phyloP scores from a whole-genome alignment of 106 monocot species.

The Dioscorea dumetorum region DNA sequence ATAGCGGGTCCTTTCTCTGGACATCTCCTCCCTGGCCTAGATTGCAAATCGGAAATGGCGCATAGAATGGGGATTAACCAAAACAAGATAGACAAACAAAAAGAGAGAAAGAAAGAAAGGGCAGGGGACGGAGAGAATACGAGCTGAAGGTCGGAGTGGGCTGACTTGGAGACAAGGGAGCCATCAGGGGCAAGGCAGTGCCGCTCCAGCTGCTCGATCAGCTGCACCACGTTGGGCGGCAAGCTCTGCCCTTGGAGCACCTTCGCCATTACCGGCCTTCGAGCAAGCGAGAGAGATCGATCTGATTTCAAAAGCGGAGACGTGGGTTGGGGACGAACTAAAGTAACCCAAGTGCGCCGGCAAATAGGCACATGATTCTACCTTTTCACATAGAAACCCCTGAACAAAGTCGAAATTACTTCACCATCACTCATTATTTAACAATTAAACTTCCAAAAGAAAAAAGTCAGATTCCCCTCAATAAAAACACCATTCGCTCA shows the following conservation, averaged over 20 bases:
- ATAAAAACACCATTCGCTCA: no score
- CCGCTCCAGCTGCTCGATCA: conserved; percentile 89
- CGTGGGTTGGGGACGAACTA: not conserved
- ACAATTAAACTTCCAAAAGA: no score
- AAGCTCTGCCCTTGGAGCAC: conserved; percentile 32
- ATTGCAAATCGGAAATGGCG: not conserved
- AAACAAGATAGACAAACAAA: not conserved
- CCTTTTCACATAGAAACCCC: no score
- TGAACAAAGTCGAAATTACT: no score
- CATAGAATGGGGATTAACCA: not conserved
- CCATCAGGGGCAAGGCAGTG: conserved; percentile 88
- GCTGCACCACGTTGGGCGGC: conserved; percentile 58
- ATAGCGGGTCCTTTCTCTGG: conserved; percentile 61
- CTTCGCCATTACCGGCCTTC: conserved; percentile 45
- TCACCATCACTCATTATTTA: no score
- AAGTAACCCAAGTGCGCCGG: no score
- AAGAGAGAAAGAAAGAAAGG: not conserved
- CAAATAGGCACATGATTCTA: no score
- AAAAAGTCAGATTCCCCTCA: no score
- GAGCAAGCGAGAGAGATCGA: not conserved
- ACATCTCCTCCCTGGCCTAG: conserved; percentile 94
- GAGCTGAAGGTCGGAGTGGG: conserved; percentile 71
- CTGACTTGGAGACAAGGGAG: conserved; percentile 71
- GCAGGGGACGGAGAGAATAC: conserved; percentile 18
- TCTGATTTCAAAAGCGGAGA: not conserved